These are phyloP conservation scores for Flaveria ramosissima DNA, from an alignment of 129 eudicot genomes.

Conservation along the genomic window DNA sequence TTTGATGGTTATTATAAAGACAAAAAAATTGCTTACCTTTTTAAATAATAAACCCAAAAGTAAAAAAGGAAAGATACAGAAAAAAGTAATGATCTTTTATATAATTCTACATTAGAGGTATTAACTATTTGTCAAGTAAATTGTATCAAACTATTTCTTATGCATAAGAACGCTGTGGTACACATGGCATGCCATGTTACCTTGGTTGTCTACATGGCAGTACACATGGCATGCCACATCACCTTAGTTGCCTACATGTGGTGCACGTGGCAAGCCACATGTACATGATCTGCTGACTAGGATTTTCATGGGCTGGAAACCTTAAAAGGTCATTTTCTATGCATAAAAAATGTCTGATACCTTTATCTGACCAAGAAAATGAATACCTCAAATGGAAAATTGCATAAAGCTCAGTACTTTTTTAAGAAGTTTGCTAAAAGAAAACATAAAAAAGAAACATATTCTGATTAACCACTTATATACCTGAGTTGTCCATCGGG, in stretches of 20 bases:
- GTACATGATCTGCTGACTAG: no score
- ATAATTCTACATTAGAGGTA: neutral
- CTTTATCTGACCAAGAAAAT: no score
- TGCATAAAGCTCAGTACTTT: neutral
- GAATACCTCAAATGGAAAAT: no score
- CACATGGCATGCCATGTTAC: neutral
- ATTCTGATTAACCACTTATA: neutral
- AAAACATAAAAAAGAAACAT: neutral
- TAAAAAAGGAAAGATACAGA: no score
- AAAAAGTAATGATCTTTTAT: no score
- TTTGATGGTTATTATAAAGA: neutral
- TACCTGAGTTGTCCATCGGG: constrained; percentile 45
- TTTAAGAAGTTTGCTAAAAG: neutral
- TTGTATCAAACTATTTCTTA: neutral
- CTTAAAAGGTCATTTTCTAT: no score
- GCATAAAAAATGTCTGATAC: no score
- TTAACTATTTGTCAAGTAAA: neutral
- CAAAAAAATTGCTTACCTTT: no score
- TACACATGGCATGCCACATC: neutral
- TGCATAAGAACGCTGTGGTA: neutral
- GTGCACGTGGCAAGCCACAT: no score
- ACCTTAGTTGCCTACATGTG: neutral
- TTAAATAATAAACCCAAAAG: neutral
- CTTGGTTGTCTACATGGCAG: neutral
- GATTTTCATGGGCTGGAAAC: no score